Evolutionary conservation across 257 asterid genomes (phyloP), one percentile per base, ranked within the genome.

Genomic region (Nicotiana tabacum): DNA sequence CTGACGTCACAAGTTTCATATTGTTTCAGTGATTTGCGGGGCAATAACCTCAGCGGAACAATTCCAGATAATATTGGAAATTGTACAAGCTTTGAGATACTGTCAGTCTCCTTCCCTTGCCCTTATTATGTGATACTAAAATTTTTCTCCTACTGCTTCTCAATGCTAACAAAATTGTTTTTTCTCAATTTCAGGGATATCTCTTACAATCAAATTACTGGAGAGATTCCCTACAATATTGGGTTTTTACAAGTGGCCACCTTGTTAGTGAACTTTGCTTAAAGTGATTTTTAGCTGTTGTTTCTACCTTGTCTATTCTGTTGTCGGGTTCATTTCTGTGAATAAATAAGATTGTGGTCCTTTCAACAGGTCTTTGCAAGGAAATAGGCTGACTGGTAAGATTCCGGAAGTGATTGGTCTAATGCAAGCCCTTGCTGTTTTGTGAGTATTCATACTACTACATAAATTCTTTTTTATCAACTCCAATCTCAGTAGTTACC

Each of bases 181-280:
- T 64, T 69, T 27, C 68, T 29, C 46, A 37, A 62, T 82, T 65
- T 39, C 92, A 96, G 99, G 87, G 99, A 96, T 87, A 90, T 96
- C 68, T 94, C 99, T 0, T 96, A 93, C 86, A 96, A 96, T 86
- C 97, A 91, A 87, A 91, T 96, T 53, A 90, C 92, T 10, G 99
- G 99, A 39, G 97, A 92, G 90, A 96, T 96, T 76, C 99, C 99
- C 21, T 96, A 90, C 91, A 96, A 96, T 81, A 91, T 96, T 12
- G 99, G 99, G 2, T 96, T 96, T 85, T 77, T 96, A n/a, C 99
- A 96, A 91, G 99, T 96, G 39, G 99, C 99, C 11, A 96, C 99
- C 32, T 84, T 96, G 99, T 96, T 88, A 88, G 99, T 90, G 39
- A 48, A 24, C n/a, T 74, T 74, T 33, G 60, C 16, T 27, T 64